These are phyloP conservation scores for Cladosporium sphaerospermum DNA, from an alignment of 2,329 filamentous ascomycete species.

Conservation along the genomic window DNA sequence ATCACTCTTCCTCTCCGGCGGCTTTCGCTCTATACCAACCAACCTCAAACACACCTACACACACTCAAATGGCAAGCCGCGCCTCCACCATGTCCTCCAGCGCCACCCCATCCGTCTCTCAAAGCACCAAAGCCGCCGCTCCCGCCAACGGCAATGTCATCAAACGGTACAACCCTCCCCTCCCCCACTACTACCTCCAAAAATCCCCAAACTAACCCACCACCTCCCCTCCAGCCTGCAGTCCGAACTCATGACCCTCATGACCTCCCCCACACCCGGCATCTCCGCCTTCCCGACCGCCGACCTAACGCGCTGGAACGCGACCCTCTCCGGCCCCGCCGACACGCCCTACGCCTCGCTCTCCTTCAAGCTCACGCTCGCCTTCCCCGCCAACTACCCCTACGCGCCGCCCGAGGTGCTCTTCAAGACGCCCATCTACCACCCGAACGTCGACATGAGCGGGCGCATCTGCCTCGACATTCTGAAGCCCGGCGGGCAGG, in stretches of 20 bases:
- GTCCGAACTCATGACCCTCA: constrained; percentile 96
- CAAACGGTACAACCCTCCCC: constrained; percentile 35
- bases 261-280: constrained; percentile 89
- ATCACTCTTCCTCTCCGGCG: constrained; percentile 6
- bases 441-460: constrained; percentile 96
- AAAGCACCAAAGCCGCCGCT: constrained; percentile 25
- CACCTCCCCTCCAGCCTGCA: constrained; percentile 61
- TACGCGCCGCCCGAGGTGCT: constrained; percentile 85
- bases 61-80: constrained; percentile 9
- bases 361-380: constrained; percentile 85
- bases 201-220: constrained; percentile 1
- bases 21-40: constrained; percentile 2
- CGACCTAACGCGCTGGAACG: constrained; percentile 87
- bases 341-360: constrained; percentile 87
- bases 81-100: constrained; percentile 22
- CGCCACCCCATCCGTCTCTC: constrained; percentile 26
- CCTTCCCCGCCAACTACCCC: constrained; percentile 88
- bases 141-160: constrained; percentile 39
- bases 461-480: constrained; percentile 97
- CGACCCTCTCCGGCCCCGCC: constrained; percentile 83
- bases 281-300: constrained; percentile 93
- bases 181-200: constrained; percentile 4
- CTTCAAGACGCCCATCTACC: constrained; percentile 98
- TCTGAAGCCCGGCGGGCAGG: constrained; percentile 54
- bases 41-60: background rate